Conservation (phyloP, 306 rosid genomes). For the Prosopis cineraria region DNA sequence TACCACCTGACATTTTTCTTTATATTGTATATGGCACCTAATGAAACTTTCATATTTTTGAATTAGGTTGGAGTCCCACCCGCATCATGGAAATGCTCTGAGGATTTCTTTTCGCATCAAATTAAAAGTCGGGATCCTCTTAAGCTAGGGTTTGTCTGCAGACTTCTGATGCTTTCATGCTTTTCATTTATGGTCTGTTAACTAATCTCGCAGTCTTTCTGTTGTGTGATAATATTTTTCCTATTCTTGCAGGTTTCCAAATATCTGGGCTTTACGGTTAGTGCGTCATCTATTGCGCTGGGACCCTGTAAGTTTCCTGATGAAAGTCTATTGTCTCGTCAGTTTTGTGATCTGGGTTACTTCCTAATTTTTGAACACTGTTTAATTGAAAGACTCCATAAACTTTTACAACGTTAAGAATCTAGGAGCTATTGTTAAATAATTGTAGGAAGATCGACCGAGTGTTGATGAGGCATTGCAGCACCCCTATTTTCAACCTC, state of each 20-base stretch:
- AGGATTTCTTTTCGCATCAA: slow-evolving; percentile 78
- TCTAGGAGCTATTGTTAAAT: slow-evolving; percentile 23
- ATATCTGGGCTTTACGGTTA: slow-evolving; percentile 78
- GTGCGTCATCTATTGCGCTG: slow-evolving; percentile 80
- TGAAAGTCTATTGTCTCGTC: slow-evolving; percentile 19
- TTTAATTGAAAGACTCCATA: background rate
- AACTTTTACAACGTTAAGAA: background rate
- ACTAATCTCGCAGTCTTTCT: background rate
- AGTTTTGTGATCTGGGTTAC: slow-evolving; percentile 10
- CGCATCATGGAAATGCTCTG: slow-evolving; percentile 98
- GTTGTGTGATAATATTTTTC: slow-evolving; percentile 28
- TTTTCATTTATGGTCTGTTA: slow-evolving; percentile 11
- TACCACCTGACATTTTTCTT: slow-evolving; percentile 15
- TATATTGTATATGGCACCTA: slow-evolving; percentile 17
- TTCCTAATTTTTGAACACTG: background rate
- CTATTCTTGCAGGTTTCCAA: slow-evolving; percentile 64
- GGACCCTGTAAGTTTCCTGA: slow-evolving; percentile 78
- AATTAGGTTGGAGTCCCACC: slow-evolving; percentile 74
- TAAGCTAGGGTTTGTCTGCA: slow-evolving; percentile 72
- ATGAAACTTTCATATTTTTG: slow-evolving; percentile 28
- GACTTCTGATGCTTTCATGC: slow-evolving; percentile 16
- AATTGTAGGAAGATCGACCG: slow-evolving; percentile 75
- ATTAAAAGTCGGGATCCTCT: slow-evolving; percentile 91
- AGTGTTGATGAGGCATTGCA: slow-evolving; percentile 77
- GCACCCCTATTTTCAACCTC: slow-evolving; percentile 82